These are phyloP conservation scores for Lepraria neglecta DNA, from an alignment of 495 filamentous ascomycete species.

Conservation along the genomic window DNA sequence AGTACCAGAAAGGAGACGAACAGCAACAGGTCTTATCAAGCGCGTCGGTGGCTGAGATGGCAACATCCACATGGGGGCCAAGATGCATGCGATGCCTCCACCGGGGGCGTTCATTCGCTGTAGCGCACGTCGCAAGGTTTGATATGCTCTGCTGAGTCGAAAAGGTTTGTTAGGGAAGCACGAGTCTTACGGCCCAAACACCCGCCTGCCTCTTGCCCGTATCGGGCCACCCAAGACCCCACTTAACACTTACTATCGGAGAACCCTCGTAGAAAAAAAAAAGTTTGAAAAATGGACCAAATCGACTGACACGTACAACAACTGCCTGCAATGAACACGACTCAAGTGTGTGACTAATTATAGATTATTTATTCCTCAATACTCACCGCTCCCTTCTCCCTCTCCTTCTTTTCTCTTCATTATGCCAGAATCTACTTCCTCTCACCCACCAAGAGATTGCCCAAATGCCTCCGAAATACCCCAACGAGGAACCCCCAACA, in stretches of 20 bases:
- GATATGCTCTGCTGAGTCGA: neutral
- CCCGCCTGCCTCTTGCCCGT: neutral
- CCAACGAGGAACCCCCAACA: conserved; percentile 44
- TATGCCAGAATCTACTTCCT: conserved; percentile 51
- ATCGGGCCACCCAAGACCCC: neutral
- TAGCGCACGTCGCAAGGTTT: neutral
- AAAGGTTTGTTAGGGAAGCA: neutral
- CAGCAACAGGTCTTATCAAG: conserved; percentile 17
- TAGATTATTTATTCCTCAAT: conserved; percentile 31
- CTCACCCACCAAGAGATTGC: conserved; percentile 27
- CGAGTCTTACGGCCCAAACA: too few relatives aligned
- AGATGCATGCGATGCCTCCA: conserved; percentile 9
- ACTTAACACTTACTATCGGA: neutral
- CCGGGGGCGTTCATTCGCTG: conserved; percentile 9
- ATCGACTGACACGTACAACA: neutral
- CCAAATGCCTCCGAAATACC: conserved; percentile 37
- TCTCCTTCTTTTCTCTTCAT: conserved; percentile 39
- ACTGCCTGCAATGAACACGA: neutral
- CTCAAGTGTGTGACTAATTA: conserved; percentile 1
- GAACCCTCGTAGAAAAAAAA: conserved; percentile 5
- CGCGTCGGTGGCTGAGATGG: conserved; percentile 18
- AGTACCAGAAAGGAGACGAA: neutral
- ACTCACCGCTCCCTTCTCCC: conserved; percentile 27
- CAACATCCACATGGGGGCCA: neutral
- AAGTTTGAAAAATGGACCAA: conserved; percentile 5